A percentile compares a stretch with the other conserved stretches of the same genome.
Conservation (phyloP, 228 moss, liverwort and hornwort species). For the Sphagnum magellanicum region DNA sequence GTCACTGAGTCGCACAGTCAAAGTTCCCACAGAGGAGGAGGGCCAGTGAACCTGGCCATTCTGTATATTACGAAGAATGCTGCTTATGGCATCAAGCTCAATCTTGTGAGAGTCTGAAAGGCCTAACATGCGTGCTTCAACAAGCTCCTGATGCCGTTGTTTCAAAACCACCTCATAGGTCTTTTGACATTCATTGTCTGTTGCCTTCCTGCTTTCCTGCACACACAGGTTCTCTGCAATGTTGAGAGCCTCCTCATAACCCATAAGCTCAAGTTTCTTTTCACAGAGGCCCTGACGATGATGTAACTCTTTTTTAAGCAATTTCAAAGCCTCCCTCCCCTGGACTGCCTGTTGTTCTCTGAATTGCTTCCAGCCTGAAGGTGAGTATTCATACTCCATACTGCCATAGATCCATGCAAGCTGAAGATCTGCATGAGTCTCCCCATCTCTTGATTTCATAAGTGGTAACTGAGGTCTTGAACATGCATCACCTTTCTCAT, state of each 20-base stretch:
- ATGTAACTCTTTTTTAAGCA: conserved; percentile 26
- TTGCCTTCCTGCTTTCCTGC: conserved; percentile 25
- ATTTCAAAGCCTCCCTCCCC: conserved; percentile 18
- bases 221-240: conserved; percentile 23
- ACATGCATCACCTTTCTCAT: conserved; percentile 18
- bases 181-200: conserved; percentile 12
- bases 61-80: conserved; percentile 26
- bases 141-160: conserved; percentile 24
- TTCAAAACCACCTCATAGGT: conserved; percentile 26
- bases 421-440: conserved; percentile 28
- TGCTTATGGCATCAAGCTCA: conserved; percentile 28
- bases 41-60: conserved; percentile 19
- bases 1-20: conserved; percentile 23
- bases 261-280: conserved; percentile 29
- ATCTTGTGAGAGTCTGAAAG: conserved; percentile 16
- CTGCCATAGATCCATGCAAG: conserved; percentile 36
- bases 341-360: conserved; percentile 29
- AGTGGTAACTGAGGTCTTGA: conserved; percentile 24
- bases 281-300: conserved; percentile 16
- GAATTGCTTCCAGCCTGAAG: conserved; percentile 34
- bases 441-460: conserved; percentile 25
- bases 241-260: conserved; percentile 31
- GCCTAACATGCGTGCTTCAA: conserved; percentile 6
- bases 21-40: conserved; percentile 16
- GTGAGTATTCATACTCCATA: conserved; percentile 24